These are phyloP conservation scores for Aureobasidium pullulans DNA, from an alignment of 2,329 filamentous ascomycete species.

Conservation along the genomic window DNA sequence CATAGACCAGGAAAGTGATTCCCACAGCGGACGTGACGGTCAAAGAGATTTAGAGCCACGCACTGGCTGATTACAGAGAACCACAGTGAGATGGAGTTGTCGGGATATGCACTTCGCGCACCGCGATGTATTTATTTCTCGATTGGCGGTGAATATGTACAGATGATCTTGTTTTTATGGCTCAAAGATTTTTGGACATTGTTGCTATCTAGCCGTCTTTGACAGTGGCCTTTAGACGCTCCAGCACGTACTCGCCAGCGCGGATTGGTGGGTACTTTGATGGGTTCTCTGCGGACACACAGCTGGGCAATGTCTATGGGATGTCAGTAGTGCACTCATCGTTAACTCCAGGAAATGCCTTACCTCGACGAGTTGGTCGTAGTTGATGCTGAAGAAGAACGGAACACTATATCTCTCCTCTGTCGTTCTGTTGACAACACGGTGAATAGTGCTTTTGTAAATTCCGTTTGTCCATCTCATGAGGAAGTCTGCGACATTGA, in stretches of 20 bases:
- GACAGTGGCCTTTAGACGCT: conserved; percentile 10
- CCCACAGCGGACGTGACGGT: no score
- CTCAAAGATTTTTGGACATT: not conserved
- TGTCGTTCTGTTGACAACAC: conserved; percentile 48
- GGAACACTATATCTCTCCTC: conserved; percentile 49
- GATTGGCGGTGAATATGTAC: no score
- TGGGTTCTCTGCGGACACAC: conserved; percentile 9
- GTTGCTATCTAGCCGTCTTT: conserved; percentile 2
- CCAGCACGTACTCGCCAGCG: conserved; percentile 12
- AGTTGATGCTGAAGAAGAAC: conserved; percentile 37
- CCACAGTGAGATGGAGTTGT: no score
- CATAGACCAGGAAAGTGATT: no score
- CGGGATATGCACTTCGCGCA: no score
- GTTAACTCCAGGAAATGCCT: conserved; percentile 26
- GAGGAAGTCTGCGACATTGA: conserved; percentile 40
- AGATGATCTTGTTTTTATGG: no score
- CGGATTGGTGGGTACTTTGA: conserved; percentile 7
- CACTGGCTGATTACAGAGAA: no score
- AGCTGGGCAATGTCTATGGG: conserved; percentile 6
- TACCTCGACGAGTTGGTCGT: conserved; percentile 11
- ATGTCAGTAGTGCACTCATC: not conserved
- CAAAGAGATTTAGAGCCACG: no score
- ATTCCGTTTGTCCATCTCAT: conserved; percentile 40
- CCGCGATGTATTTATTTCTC: no score
- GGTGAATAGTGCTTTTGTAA: conserved; percentile 49